Base-by-base conservation (phyloP, 2,329 filamentous ascomycete genomes). In the Penicillium psychrosexuale region DNA sequence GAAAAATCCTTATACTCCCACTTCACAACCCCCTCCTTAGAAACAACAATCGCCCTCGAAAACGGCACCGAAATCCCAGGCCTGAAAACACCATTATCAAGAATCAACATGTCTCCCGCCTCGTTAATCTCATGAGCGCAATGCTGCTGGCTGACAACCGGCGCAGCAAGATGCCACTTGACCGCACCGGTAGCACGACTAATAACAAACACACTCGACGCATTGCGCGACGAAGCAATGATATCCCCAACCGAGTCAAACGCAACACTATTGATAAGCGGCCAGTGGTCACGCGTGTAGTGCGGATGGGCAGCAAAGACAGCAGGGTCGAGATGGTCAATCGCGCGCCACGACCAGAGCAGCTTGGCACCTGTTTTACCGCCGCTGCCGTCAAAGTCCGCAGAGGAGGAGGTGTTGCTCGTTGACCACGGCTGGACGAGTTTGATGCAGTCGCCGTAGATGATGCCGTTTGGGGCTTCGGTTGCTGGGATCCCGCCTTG, bases 31-130 rank as follows among this genome's bases (percentile, higher is more conserved):
- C 77, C 77, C 15, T 58, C 56, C 1, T 70, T 68, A 3, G 69
- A 67, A 12, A 79, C 72, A 48, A 76, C 63, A 38, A 79, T 76
- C 3, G 74, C 76, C 5, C 77, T 67, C 2, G 73, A 75, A 52
- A 74, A 79, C 2, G 75, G 72, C 6, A 76, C 71, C 2, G 72
- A 74, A 48, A 75, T 66, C 19, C 69, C 68, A 13, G 70, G 63
- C 5, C 77, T 66, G 55, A 76, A 78, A 0, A 74, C 73, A 3
- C 77, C 77, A 50, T 79, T 79, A 57, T 79, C 77, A 55, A 79
- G 76, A 50, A 79, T 73, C 17, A 79, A 64, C 15, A 79, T 77
- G 45, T 73, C 73, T 5, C 76, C 76, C 24, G 72, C 65, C 0
- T 69, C 61, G 19, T 60, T 58, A 5, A 78, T 66, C 57, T 78